phyloP scores from a whole-genome alignment of 2,329 filamentous ascomycete species.

The Mycosphaerella arachidis region DNA sequence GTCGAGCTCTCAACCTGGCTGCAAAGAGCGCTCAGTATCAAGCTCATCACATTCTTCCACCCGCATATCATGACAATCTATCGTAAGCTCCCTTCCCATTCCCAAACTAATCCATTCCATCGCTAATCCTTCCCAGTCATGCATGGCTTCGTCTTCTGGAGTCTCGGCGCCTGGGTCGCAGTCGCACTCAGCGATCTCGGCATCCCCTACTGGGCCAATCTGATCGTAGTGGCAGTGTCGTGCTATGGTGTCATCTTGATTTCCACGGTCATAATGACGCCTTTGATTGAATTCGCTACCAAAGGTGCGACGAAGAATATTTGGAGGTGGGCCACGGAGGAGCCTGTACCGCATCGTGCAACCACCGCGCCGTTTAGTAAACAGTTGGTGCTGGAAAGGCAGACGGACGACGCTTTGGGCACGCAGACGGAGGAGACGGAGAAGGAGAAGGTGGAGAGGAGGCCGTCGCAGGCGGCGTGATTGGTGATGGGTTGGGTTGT shows the following conservation, averaged over 20 bases:
- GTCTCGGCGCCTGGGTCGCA: slow-evolving; percentile 36
- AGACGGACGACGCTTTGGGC: slow-evolving; percentile 5
- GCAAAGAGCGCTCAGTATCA: slow-evolving; percentile 41
- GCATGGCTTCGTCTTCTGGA: slow-evolving; percentile 47
- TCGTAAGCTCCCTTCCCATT: slow-evolving; percentile 17
- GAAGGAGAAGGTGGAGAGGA: slow-evolving; percentile 1
- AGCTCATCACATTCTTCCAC: slow-evolving; percentile 40
- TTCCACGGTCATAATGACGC: slow-evolving; percentile 17
- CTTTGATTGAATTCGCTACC: slow-evolving; percentile 22
- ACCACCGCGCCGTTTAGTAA: slow-evolving; percentile 25
- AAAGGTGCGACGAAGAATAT: slow-evolving; percentile 23
- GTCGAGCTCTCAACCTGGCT: slow-evolving; percentile 36
- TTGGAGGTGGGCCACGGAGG: slow-evolving; percentile 25
- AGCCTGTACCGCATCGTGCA: slow-evolving; percentile 20
- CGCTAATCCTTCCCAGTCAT: slow-evolving; percentile 29
- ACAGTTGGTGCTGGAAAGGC: slow-evolving; percentile 19
- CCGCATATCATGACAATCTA: slow-evolving; percentile 50
- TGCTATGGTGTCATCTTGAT: slow-evolving; percentile 29
- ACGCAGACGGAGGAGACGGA: slow-evolving; percentile 7
- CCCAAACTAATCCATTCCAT: not conserved
- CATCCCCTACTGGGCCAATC: slow-evolving; percentile 34
- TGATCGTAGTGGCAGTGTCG: slow-evolving; percentile 35
- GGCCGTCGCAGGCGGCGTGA: not conserved
- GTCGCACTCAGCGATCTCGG: slow-evolving; percentile 31
- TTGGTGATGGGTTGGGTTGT: not conserved